These are phyloP conservation scores for Thoreauomyces humboldtii DNA, from an alignment of 192 early-diverging fungal genomes.

Conservation along the genomic window DNA sequence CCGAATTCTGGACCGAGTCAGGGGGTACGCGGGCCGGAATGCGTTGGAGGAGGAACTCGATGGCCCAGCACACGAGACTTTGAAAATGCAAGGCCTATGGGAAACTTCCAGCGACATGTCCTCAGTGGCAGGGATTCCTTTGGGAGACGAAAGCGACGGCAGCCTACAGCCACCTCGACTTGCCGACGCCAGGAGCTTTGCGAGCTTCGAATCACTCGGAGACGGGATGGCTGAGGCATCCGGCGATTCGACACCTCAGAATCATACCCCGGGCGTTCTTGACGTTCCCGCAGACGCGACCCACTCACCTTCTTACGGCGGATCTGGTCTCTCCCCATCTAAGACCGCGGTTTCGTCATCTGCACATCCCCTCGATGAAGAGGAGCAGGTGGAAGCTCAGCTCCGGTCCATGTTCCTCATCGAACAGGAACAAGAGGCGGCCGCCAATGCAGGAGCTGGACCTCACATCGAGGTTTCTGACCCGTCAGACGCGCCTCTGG, in stretches of 20 bases:
- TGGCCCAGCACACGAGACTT: neutral
- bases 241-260: too few species aligned
- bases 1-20: conserved; percentile 7
- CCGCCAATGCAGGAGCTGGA: neutral
- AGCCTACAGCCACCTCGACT: neutral
- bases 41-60: conserved; percentile 21
- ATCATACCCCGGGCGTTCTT: too few species aligned
- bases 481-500: neutral
- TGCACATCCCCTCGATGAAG: neutral
- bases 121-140: too few species aligned
- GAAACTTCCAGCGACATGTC: neutral
- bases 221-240: too few species aligned
- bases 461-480: neutral
- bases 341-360: neutral
- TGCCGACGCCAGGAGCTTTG: conserved; percentile 1
- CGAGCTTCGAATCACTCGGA: conserved; percentile 22
- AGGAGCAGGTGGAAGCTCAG: conserved; percentile 10
- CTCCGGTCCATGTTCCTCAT: neutral
- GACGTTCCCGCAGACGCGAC: neutral
- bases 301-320: neutral
- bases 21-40: neutral
- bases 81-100: neutral
- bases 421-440: neutral
- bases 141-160: neutral
- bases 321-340: neutral